A percentile compares a stretch with the other conserved stretches of the same genome.
phyloP scores from a whole-genome alignment of 2,329 filamentous ascomycete species.

The Aschersonia sp. region DNA sequence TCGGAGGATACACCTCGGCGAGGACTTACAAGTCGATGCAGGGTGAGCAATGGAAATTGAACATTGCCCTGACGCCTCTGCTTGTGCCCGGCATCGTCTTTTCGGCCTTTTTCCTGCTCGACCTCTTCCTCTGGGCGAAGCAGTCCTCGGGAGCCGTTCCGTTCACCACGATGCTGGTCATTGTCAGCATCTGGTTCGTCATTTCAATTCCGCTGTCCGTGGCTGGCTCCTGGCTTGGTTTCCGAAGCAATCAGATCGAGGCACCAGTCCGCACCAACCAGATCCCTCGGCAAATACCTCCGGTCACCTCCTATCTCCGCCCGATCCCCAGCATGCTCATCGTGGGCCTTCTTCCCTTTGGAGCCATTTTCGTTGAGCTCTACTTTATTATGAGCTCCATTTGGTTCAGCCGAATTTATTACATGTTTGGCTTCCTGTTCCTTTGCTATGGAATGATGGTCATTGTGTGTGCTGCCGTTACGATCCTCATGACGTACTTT shows the following conservation, averaged over 20 bases:
- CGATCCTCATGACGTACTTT: conserved; percentile 91
- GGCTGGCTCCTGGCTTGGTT: conserved; percentile 83
- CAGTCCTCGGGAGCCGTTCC: conserved; percentile 86
- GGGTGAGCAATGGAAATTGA: conserved; percentile 87
- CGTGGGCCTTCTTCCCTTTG: conserved; percentile 85
- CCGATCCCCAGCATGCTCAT: conserved; percentile 82
- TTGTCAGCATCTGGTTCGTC: conserved; percentile 90
- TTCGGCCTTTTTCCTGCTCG: conserved; percentile 75
- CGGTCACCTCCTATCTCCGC: conserved; percentile 65
- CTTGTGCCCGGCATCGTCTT: conserved; percentile 83
- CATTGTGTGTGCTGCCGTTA: conserved; percentile 82
- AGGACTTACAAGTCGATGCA: conserved; percentile 90
- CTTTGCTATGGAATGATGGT: conserved; percentile 97
- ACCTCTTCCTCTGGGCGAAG: conserved; percentile 93
- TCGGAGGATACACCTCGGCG: conserved; percentile 81
- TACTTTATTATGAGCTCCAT: conserved; percentile 99
- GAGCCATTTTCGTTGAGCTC: conserved; percentile 92
- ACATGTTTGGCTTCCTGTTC: conserved; percentile 99
- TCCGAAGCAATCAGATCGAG: conserved; percentile 57
- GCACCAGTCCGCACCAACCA: conserved; percentile 90
- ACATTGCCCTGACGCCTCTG: conserved; percentile 76
- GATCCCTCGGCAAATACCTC: conserved; percentile 92
- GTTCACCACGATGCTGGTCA: conserved; percentile 90
- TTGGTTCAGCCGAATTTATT: conserved; percentile 98
- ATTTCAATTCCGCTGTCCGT: conserved; percentile 89